Conservation (phyloP, 129 eudicot species). For the Smallanthus sonchifolius region DNA sequence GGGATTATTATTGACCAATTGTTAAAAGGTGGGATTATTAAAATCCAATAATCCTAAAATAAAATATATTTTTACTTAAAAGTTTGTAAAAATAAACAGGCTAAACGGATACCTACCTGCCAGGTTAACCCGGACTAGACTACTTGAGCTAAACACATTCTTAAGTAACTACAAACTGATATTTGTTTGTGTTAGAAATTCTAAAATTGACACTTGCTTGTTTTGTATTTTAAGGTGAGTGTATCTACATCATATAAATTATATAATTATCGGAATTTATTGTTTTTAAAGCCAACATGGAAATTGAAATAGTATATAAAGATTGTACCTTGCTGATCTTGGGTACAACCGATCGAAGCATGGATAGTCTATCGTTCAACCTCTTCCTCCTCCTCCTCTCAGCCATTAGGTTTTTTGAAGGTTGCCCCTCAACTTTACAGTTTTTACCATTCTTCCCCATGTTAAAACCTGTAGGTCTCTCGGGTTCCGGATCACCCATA, state of each 20-base stretch:
- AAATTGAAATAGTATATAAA: not conserved
- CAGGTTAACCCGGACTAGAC: not conserved
- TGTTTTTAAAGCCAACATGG: not conserved
- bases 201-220: not conserved
- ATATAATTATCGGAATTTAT: not conserved
- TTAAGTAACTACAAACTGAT: no score
- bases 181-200: no score
- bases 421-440: conserved; percentile 50
- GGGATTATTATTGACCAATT: no score
- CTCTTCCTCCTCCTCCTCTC: conserved; percentile 72
- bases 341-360: conserved; percentile 85
- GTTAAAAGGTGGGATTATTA: no score
- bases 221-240: not conserved
- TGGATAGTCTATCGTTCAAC: conserved; percentile 68
- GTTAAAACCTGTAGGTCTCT: conserved; percentile 14
- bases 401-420: conserved; percentile 77
- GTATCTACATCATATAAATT: not conserved
- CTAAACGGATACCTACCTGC: not conserved
- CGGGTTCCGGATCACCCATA: conserved; percentile 25
- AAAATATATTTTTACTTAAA: no score
- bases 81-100: no score
- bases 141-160: no score
- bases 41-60: no score
- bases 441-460: conserved; percentile 29
- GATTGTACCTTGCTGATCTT: conserved; percentile 68